A percentile compares a stretch with the other conserved stretches of the same genome.
These are phyloP conservation scores for Tylopilus sp. DNA, from an alignment of 1,284 basidiomycete species.

Conservation along the genomic window DNA sequence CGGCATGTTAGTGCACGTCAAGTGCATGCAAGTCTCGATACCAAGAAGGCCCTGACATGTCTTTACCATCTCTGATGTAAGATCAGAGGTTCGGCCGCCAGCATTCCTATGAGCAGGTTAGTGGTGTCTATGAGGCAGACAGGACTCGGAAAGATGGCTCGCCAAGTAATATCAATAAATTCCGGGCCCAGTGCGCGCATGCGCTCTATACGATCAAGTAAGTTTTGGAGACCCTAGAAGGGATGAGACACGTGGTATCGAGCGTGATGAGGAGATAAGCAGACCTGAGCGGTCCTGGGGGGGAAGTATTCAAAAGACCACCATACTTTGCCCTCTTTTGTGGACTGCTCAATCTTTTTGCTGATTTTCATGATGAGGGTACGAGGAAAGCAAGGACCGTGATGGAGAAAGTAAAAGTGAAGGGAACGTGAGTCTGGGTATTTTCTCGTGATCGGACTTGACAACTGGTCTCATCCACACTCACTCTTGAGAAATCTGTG, in stretches of 20 bases:
- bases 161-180: slow-evolving; percentile 99
- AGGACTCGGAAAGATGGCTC: slow-evolving; percentile 38
- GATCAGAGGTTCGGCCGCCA: slow-evolving; percentile 90
- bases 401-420: slow-evolving; percentile 24
- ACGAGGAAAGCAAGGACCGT: slow-evolving; percentile 26
- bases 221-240: slow-evolving; percentile 85
- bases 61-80: slow-evolving; percentile 95
- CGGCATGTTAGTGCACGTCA: slow-evolving; percentile 99
- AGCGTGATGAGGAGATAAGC: slow-evolving; percentile 23
- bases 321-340: slow-evolving; percentile 83
- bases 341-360: slow-evolving; percentile 84
- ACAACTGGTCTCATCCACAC: slow-evolving; percentile 20
- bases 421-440: slow-evolving; percentile 29
- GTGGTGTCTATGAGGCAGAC: slow-evolving; percentile 4
- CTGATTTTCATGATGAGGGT: slow-evolving; percentile 79
- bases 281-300: slow-evolving; percentile 90
- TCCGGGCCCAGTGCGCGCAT: slow-evolving; percentile 96
- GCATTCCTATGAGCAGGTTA: slow-evolving; percentile 74
- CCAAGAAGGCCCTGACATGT: slow-evolving; percentile 92
- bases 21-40: slow-evolving; percentile 96
- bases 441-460: slow-evolving; percentile 31
- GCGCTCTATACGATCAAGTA: slow-evolving; percentile 95
- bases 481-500: slow-evolving; percentile 1
- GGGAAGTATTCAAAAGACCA: slow-evolving; percentile 99
- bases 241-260: slow-evolving; percentile 4